Percentiles rank a stretch among this genome's conserved stretches.
Evolutionary conservation across 768 basidiomycete species (phyloP).

Genomic region (Mycena latifolia): DNA sequence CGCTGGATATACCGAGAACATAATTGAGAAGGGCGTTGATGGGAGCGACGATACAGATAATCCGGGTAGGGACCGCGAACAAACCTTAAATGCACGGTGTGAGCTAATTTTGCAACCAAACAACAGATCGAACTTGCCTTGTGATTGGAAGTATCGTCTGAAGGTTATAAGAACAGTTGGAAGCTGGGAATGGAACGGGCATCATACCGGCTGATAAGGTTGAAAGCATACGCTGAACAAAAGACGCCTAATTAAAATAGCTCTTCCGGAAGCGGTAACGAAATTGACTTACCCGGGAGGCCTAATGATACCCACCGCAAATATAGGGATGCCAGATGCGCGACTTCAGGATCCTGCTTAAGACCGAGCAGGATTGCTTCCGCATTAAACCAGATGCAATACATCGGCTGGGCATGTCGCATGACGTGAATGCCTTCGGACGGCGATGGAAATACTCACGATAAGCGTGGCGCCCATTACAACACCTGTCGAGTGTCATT

Average conservation of each 20-base stretch:
- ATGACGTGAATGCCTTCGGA: constrained; percentile 17
- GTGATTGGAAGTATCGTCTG: constrained; percentile 86
- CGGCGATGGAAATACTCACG: constrained; percentile 55
- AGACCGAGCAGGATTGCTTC: constrained; percentile 82
- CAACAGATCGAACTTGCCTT: constrained; percentile 56
- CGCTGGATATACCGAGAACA: constrained; percentile 69
- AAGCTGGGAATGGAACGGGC: constrained; percentile 20
- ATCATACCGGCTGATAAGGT: constrained; percentile 60
- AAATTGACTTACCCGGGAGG: constrained; percentile 67
- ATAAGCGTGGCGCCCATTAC: constrained; percentile 69
- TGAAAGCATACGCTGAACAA: constrained; percentile 62
- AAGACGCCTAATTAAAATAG: constrained; percentile 16
- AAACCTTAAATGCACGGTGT: constrained; percentile 59
- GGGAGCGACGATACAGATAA: constrained; percentile 86
- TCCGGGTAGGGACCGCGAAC: constrained; percentile 87
- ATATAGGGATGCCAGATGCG: constrained; percentile 80
- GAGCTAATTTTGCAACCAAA: neutral
- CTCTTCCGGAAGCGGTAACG: constrained; percentile 18
- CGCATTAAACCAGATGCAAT: constrained; percentile 82
- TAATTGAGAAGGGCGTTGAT: constrained; percentile 88
- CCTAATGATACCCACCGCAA: constrained; percentile 83
- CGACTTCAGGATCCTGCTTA: constrained; percentile 88
- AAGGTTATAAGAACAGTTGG: constrained; percentile 8
- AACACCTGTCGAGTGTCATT: constrained; percentile 57
- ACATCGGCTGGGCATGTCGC: constrained; percentile 30